Conservation (phyloP, 2,329 filamentous ascomycete genomes). For the Akanthomyces dipterigenus region DNA sequence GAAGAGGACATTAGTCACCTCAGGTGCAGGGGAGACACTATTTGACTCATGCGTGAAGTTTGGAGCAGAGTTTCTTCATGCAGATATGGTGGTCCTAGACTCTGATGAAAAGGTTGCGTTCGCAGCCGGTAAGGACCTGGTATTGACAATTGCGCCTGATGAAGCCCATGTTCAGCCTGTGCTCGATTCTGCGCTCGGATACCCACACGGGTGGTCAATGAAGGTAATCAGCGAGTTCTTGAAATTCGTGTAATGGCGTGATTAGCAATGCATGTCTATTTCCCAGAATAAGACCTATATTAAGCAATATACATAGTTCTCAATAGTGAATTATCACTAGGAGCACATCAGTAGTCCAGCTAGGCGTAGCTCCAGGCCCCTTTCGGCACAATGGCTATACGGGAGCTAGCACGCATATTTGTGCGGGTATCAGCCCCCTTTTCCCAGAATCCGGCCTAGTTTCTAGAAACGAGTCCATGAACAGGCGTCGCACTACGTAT, state of each 20-base stretch:
- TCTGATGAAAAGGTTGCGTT: neutral
- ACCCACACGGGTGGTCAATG: neutral
- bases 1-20: neutral
- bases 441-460: neutral
- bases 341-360: too few relatives aligned
- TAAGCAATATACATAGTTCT: too few relatives aligned
- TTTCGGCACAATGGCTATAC: neutral
- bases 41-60: conserved; percentile 3
- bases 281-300: too few relatives aligned
- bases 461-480: neutral
- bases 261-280: too few relatives aligned
- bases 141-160: neutral
- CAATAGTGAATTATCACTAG: too few relatives aligned
- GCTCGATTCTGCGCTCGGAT: neutral
- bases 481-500: neutral
- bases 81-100: neutral
- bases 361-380: too few relatives aligned
- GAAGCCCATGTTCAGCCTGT: neutral
- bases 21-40: neutral
- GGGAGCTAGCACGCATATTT: neutral
- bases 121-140: neutral
- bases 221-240: neutral
- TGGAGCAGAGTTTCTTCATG: neutral
- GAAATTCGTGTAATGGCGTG: neutral
- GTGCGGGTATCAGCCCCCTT: neutral